Evolutionary conservation across 306 rosid genomes (phyloP).

Genomic region (Clitoria ternatea): DNA sequence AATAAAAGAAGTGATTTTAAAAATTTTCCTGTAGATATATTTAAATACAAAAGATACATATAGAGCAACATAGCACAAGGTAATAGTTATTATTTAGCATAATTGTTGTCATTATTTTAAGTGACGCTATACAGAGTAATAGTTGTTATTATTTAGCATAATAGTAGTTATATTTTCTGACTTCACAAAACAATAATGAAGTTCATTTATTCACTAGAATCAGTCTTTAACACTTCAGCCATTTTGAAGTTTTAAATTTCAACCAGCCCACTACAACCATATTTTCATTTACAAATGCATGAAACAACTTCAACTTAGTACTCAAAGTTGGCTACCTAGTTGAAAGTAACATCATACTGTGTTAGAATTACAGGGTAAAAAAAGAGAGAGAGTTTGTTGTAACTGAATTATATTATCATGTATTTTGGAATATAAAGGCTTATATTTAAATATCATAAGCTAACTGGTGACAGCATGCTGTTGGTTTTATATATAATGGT

Average conservation of each 20-base stretch:
- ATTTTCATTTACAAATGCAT: background rate
- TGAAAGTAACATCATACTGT: too few species aligned
- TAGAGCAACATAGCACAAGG: too few species aligned
- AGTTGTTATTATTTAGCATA: background rate
- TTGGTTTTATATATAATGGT: background rate
- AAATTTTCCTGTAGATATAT: too few species aligned
- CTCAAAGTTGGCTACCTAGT: background rate
- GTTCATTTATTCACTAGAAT: background rate
- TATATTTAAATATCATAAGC: background rate
- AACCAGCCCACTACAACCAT: background rate
- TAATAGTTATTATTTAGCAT: too few species aligned
- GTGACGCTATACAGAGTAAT: background rate
- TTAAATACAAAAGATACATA: too few species aligned
- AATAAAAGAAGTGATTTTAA: too few species aligned
- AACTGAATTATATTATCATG: too few species aligned
- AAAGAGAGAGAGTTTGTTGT: background rate
- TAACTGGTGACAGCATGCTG: background rate
- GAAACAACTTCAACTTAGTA: conserved; percentile 16
- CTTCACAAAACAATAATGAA: background rate
- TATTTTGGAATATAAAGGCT: too few species aligned
- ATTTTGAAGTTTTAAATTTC: background rate
- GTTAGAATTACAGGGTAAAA: background rate
- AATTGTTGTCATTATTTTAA: too few species aligned
- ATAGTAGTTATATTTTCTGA: conserved; percentile 13
- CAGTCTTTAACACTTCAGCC: background rate